Base-by-base conservation (phyloP, 768 basidiomycete species). In the Podaxis mareebaensis region DNA sequence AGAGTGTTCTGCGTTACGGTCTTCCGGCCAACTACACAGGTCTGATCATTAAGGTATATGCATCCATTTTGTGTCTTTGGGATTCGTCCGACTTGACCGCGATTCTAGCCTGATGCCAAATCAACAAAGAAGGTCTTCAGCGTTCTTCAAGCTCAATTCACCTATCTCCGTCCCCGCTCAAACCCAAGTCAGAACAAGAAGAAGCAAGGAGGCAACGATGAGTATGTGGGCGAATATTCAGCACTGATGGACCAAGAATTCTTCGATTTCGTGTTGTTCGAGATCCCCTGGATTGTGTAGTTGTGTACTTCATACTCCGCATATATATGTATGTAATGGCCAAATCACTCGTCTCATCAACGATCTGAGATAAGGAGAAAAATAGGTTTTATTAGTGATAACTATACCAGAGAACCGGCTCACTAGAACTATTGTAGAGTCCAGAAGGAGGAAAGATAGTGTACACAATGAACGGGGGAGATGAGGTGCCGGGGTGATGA, bases 1-100 rank as follows among this genome's bases (percentile, higher is more conserved):
- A 99, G 77, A 95, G 93, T 61, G 96, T 98, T 20, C 82, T 99
- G 48, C 85, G 96, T 68, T 99, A 98, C 73, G 97, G 97, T 58
- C 80, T 98, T 10, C 97, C 97, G 3, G 93, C 96, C 1, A 89
- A 93, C 68, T 99, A 96, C 73, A 78, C 85, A 26, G 95, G 91
- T 2, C 77, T 96, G 44, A 81, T 86, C 24, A 77, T 99, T 71
- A 94, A 92, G 82, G 96, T 92, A 63, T 11, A 51, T 38, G 12
- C 15, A 17, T 22, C 15, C 24, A 53, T 20, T 48, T 49, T 3
- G 30, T 48, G 40, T 44, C 24, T 24, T 28, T 26, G 8, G 6
- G 17, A 42, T 22, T 42, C 60, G 33, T 33, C 59, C 42, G 58
- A 28, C 58, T 61, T 38, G 33, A 30, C 22, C 24, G 54, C 26